Evolutionary conservation across 2,329 filamentous ascomycete genomes (phyloP).

Genomic region (Monosporascus sp.): DNA sequence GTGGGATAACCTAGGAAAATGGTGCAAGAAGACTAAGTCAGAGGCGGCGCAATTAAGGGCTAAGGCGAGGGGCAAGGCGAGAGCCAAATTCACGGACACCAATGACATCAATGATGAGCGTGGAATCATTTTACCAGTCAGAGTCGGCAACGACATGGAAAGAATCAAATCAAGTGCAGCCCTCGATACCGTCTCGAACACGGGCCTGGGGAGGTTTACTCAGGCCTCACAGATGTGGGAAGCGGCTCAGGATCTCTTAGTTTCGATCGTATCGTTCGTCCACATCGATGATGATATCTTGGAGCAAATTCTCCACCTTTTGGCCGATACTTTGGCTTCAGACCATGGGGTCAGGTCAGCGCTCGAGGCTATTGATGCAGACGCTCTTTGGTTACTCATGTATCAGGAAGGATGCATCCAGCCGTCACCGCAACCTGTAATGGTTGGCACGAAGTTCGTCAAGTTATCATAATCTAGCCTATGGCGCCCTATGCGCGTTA

Average conservation of each 20-base stretch:
- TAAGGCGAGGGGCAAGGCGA: constrained; percentile 6
- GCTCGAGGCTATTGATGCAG: constrained; percentile 60
- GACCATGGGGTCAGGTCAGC: constrained; percentile 46
- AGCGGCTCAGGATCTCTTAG: constrained; percentile 53
- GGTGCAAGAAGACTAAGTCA: constrained; percentile 39
- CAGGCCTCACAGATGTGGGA: constrained; percentile 61
- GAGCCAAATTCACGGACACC: constrained; percentile 2
- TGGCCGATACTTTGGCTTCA: constrained; percentile 44
- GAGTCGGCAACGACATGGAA: constrained; percentile 16
- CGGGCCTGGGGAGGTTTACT: constrained; percentile 51
- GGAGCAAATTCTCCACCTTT: constrained; percentile 62
- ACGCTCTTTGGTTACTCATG: constrained; percentile 70
- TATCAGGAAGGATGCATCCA: constrained; percentile 40
- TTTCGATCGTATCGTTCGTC: constrained; percentile 56
- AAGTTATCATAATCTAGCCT: constrained; percentile 6
- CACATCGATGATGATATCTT: constrained; percentile 62
- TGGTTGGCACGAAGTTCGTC: constrained; percentile 38
- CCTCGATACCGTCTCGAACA: constrained; percentile 8
- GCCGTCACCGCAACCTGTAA: constrained; percentile 30
- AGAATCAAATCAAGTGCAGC: constrained; percentile 10
- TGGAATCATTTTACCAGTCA: constrained; percentile 22
- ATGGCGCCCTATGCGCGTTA: not conserved
- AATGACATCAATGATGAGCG: constrained; percentile 4
- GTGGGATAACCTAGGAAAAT: constrained; percentile 47
- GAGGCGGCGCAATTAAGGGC: constrained; percentile 26